A percentile compares a stretch with the other conserved stretches of the same genome.
phyloP scores from a whole-genome alignment of 2,329 filamentous ascomycete genomes.

The Fusarium sp. region DNA sequence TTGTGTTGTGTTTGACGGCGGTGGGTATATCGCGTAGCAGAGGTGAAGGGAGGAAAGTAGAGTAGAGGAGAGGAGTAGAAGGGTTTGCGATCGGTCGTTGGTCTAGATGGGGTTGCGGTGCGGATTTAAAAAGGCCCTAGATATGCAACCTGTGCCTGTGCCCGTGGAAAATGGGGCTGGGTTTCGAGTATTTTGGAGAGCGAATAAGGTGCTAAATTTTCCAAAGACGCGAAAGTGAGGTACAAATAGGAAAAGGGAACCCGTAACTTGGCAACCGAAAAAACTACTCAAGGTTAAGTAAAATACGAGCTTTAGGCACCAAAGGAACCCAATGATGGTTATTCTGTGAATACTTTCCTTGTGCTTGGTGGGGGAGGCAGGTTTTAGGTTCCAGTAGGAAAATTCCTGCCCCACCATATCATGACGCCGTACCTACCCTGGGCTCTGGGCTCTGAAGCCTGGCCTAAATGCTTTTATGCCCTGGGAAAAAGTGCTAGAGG shows the following conservation, averaged over 20 bases:
- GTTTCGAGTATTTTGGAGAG: slow-evolving; percentile 13
- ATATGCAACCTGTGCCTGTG: slow-evolving; percentile 30
- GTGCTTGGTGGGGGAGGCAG: slow-evolving; percentile 42
- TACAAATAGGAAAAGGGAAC: slow-evolving; percentile 5
- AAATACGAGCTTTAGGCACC: slow-evolving; percentile 42
- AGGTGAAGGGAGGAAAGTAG: slow-evolving; percentile 8
- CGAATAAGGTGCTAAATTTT: slow-evolving; percentile 14
- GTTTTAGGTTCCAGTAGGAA: slow-evolving; percentile 50
- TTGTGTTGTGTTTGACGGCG: slow-evolving; percentile 56
- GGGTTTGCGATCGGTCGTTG: slow-evolving; percentile 39
- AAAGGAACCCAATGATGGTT: slow-evolving; percentile 43
- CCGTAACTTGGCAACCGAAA: slow-evolving; percentile 1
- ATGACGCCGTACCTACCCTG: slow-evolving; percentile 48
- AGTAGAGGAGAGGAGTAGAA: slow-evolving; percentile 31
- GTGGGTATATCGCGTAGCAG: slow-evolving; percentile 23
- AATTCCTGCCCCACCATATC: slow-evolving; percentile 57
- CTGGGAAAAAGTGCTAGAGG: slow-evolving; percentile 44
- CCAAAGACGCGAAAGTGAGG: not conserved
- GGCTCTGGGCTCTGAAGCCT: not conserved
- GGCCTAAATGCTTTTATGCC: slow-evolving; percentile 1
- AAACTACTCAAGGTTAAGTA: slow-evolving; percentile 9
- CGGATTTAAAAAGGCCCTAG: slow-evolving; percentile 43
- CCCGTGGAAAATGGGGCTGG: slow-evolving; percentile 33
- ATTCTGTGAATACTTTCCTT: slow-evolving; percentile 41
- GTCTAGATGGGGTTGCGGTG: slow-evolving; percentile 41